Percentiles rank a stretch among this genome's conserved stretches.
Evolutionary conservation across 2,329 filamentous ascomycete species (phyloP).

Genomic region (Diplodia mutila): DNA sequence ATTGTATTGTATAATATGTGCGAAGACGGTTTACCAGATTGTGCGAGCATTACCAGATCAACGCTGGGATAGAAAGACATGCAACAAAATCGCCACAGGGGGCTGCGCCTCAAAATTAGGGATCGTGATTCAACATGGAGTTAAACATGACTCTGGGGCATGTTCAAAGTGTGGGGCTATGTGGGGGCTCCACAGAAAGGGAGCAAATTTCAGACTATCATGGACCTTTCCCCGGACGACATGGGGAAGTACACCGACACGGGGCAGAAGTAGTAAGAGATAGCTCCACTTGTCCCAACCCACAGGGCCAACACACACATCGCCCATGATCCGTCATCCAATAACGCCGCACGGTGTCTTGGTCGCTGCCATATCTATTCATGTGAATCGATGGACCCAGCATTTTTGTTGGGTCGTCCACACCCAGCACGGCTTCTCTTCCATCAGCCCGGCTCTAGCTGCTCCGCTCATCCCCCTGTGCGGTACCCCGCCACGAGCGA

Average conservation of each 20-base stretch:
- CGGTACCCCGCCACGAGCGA: not conserved
- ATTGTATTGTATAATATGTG: not conserved
- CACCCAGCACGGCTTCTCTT: not conserved
- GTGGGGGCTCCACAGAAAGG: not conserved
- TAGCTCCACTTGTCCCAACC: not conserved
- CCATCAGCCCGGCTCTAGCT: not conserved
- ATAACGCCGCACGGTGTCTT: not conserved
- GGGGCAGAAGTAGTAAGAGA: not conserved
- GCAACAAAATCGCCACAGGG: not conserved
- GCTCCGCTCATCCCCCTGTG: not conserved
- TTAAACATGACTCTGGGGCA: not conserved
- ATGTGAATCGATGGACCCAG: not conserved
- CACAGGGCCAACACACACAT: not conserved
- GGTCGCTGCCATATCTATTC: not conserved
- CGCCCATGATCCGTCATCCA: not conserved
- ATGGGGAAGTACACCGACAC: not conserved
- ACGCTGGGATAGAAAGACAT: not conserved
- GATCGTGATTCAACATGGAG: not conserved
- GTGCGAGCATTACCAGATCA: not conserved
- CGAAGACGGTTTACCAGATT: not conserved
- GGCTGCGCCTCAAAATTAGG: not conserved
- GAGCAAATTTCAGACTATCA: not conserved
- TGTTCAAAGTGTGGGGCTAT: not conserved
- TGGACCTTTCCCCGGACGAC: not conserved
- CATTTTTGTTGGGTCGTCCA: not conserved